Conservation (phyloP, 768 basidiomycete genomes). For the Collybia sp. region DNA sequence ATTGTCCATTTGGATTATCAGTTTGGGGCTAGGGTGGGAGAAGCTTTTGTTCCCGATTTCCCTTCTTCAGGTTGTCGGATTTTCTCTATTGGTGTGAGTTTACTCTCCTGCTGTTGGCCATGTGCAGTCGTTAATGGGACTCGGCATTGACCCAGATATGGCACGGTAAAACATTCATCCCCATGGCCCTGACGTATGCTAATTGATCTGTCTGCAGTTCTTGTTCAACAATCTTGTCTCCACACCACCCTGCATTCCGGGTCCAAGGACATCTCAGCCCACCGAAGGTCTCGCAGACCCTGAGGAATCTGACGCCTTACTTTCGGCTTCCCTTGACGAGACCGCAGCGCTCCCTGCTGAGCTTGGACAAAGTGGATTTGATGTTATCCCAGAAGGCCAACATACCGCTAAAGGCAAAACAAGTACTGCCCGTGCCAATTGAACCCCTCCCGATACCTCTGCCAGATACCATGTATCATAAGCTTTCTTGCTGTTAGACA, state of each 20-base stretch:
- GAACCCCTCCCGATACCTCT: not conserved
- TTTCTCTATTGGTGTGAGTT: conserved; percentile 84
- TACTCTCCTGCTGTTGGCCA: conserved; percentile 1
- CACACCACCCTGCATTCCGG: conserved; percentile 57
- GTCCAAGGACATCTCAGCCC: conserved; percentile 30
- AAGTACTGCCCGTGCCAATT: conserved; percentile 2
- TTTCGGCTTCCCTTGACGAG: conserved; percentile 58
- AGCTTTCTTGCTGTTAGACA: too few relatives aligned
- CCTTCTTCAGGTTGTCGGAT: conserved; percentile 78
- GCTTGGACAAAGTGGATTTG: conserved; percentile 79
- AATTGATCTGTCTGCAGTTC: conserved; percentile 45
- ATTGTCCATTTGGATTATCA: conserved; percentile 92
- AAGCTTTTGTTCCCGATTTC: conserved; percentile 76
- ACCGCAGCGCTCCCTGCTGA: conserved; percentile 80
- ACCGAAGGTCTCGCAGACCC: conserved; percentile 36
- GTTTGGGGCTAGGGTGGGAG: conserved; percentile 90
- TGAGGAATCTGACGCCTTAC: conserved; percentile 54
- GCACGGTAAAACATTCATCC: conserved; percentile 54
- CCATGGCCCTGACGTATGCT: conserved; percentile 6
- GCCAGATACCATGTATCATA: too few relatives aligned
- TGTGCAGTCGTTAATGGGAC: conserved; percentile 6
- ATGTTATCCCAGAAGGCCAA: conserved; percentile 62
- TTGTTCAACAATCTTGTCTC: conserved; percentile 84
- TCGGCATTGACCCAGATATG: conserved; percentile 56
- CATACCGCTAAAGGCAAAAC: conserved; percentile 19